Conservation (phyloP, 2,329 filamentous ascomycete genomes). For the Fusarium incarnatum region DNA sequence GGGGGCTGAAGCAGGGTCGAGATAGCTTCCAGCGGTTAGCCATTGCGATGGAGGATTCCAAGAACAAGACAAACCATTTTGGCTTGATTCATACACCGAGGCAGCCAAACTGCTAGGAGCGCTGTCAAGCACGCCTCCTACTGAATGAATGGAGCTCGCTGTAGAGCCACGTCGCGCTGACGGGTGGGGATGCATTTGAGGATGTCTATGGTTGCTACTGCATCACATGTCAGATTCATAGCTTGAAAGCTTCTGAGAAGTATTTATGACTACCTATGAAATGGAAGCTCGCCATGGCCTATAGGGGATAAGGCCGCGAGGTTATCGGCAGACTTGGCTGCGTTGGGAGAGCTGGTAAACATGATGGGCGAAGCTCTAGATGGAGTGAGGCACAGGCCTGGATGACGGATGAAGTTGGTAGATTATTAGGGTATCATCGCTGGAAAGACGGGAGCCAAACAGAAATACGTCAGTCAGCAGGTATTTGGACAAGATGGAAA, state of each 20-base stretch:
- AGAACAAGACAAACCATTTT: slow-evolving; percentile 74
- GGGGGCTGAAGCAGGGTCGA: slow-evolving; percentile 92
- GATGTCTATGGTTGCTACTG: slow-evolving; percentile 54
- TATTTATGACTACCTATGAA: slow-evolving; percentile 62
- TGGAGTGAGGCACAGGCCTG: slow-evolving; percentile 41
- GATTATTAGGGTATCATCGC: slow-evolving; percentile 65
- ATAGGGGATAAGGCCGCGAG: slow-evolving; percentile 65
- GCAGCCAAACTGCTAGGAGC: slow-evolving; percentile 67
- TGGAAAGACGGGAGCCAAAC: slow-evolving; percentile 38
- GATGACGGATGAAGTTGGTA: slow-evolving; percentile 49
- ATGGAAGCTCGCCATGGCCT: slow-evolving; percentile 67
- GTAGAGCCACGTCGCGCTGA: slow-evolving; percentile 79
- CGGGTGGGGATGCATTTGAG: slow-evolving; percentile 60
- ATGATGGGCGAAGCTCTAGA: slow-evolving; percentile 56
- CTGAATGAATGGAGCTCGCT: slow-evolving; percentile 87
- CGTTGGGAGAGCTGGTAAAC: slow-evolving; percentile 66
- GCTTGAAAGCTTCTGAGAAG: neutral
- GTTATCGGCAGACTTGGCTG: slow-evolving; percentile 75
- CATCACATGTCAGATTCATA: slow-evolving; percentile 42
- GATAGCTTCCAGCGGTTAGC: slow-evolving; percentile 70
- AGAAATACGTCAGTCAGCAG: slow-evolving; percentile 24
- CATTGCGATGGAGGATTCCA: neutral
- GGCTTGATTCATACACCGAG: slow-evolving; percentile 76
- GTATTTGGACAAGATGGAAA: slow-evolving; percentile 22
- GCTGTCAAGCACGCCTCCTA: slow-evolving; percentile 84